Conservation (phyloP, 805 yeast species). For the Teunomyces atbi region DNA sequence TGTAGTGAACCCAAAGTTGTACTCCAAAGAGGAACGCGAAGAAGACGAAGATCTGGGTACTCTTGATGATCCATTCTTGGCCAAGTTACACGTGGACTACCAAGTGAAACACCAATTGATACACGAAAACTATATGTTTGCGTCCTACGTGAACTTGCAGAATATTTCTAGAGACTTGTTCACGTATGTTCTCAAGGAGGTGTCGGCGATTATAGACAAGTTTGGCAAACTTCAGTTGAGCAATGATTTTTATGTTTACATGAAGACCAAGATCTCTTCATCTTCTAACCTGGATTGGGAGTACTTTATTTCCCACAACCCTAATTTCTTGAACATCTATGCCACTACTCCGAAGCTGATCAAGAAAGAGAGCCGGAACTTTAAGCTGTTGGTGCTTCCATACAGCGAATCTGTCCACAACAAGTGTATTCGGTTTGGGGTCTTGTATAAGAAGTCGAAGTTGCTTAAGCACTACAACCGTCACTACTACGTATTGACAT, state of each 20-base stretch:
- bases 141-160: conserved; percentile 41
- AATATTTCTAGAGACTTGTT: conserved; percentile 39
- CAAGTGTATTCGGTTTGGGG: conserved; percentile 39
- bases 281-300: conserved; percentile 37
- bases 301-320: conserved; percentile 33
- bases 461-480: conserved; percentile 39
- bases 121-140: conserved; percentile 41
- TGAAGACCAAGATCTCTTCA: conserved; percentile 25
- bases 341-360: conserved; percentile 12
- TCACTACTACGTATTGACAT: conserved; percentile 38
- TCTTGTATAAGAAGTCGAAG: conserved; percentile 40
- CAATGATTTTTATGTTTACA: conserved; percentile 23
- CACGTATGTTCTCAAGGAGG: conserved; percentile 37
- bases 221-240: conserved; percentile 27
- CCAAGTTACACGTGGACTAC: conserved; percentile 38
- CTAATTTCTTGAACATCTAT: conserved; percentile 23
- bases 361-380: conserved; percentile 20
- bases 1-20: conserved; percentile 19
- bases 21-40: conserved; percentile 19
- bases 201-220: conserved; percentile 30
- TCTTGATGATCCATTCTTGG: conserved; percentile 41
- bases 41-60: conserved; percentile 26
- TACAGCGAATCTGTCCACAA: conserved; percentile 38
- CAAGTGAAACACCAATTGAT: conserved; percentile 41
- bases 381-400: conserved; percentile 27